A percentile compares a stretch with the other conserved stretches of the same genome.
Evolutionary conservation across 2,329 filamentous ascomycete species (phyloP).

Genomic region (Xylariales sp.): DNA sequence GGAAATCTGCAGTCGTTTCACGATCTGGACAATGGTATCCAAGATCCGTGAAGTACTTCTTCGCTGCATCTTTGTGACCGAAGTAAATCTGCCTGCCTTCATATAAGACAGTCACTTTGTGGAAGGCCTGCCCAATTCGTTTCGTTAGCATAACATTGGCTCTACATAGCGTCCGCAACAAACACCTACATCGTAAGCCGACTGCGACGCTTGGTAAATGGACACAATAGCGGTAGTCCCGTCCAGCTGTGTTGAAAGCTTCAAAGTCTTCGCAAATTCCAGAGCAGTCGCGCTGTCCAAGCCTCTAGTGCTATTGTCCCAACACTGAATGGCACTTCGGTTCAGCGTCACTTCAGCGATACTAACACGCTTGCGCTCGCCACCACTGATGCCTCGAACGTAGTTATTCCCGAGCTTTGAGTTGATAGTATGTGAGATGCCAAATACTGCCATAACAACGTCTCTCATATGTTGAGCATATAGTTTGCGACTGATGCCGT

Average conservation of each 20-base stretch:
- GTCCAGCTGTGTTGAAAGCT: constrained; percentile 19
- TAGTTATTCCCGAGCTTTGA: constrained; percentile 67
- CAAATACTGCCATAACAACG: constrained; percentile 57
- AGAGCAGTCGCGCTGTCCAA: constrained; percentile 72
- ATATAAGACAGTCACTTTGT: constrained; percentile 53
- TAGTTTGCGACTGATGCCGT: constrained; percentile 49
- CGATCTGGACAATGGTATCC: constrained; percentile 64
- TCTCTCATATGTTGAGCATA: constrained; percentile 32
- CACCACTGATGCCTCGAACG: constrained; percentile 68
- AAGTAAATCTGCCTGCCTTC: constrained; percentile 66
- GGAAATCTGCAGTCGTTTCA: constrained; percentile 65
- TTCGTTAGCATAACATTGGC: no score
- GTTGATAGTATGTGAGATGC: constrained; percentile 57
- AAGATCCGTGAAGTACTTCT: constrained; percentile 61
- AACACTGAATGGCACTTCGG: constrained; percentile 57
- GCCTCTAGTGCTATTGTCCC: constrained; percentile 70
- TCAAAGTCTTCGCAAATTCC: constrained; percentile 68
- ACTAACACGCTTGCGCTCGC: constrained; percentile 65
- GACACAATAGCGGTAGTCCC: constrained; percentile 12
- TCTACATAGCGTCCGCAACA: no score
- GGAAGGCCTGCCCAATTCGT: no score
- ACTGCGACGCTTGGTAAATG: constrained; percentile 5
- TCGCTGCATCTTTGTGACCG: constrained; percentile 56
- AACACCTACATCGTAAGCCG: constrained; percentile 3
- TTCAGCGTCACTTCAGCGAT: constrained; percentile 59